phyloP scores from a whole-genome alignment of 768 basidiomycete genomes.

The Suillus subluteus region DNA sequence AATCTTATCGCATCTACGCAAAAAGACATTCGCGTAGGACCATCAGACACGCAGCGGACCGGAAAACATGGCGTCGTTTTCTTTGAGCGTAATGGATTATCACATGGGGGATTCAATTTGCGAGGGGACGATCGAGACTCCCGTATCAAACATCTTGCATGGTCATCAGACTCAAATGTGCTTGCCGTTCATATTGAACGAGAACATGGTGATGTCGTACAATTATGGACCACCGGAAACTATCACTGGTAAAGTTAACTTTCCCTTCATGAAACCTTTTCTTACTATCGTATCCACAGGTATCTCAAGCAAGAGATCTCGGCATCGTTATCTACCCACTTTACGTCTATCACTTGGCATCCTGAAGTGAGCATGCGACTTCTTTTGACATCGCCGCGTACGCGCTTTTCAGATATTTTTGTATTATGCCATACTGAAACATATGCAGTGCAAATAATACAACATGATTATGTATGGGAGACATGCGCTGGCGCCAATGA shows the following conservation, averaged over 20 bases:
- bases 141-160: slow-evolving; percentile 72
- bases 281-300: slow-evolving; percentile 44
- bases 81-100: slow-evolving; percentile 92
- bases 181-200: slow-evolving; percentile 84
- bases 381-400: slow-evolving; percentile 69
- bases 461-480: slow-evolving; percentile 76
- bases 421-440: background rate
- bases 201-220: slow-evolving; percentile 75
- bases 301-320: slow-evolving; percentile 91
- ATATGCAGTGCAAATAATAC: slow-evolving; percentile 53
- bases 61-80: slow-evolving; percentile 87
- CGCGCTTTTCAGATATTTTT: slow-evolving; percentile 26
- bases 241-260: slow-evolving; percentile 76
- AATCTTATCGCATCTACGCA: slow-evolving; percentile 84
- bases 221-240: slow-evolving; percentile 93
- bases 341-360: slow-evolving; percentile 85
- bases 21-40: slow-evolving; percentile 72
- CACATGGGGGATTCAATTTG: slow-evolving; percentile 87
- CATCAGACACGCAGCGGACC: slow-evolving; percentile 65
- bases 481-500: slow-evolving; percentile 75
- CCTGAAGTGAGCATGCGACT: slow-evolving; percentile 74
- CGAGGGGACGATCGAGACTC: slow-evolving; percentile 62
- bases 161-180: slow-evolving; percentile 89
- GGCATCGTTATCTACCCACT: slow-evolving; percentile 54
- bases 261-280: background rate